Conservation (phyloP, 1,284 basidiomycete genomes). For the Leccinum pallidistipes region DNA sequence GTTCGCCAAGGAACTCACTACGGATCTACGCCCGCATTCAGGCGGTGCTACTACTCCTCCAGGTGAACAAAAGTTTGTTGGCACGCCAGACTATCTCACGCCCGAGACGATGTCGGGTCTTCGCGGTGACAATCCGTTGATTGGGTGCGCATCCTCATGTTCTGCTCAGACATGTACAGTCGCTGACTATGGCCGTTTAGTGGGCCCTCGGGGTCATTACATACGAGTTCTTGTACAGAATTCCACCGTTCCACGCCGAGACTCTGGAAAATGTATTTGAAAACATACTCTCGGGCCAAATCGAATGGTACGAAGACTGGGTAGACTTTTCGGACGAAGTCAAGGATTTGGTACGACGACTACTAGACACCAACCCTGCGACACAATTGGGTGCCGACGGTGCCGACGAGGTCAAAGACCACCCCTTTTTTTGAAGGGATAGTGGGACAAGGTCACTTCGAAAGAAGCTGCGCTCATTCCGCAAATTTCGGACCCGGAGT, state of each 20-base stretch:
- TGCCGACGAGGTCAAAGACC: constrained; percentile 90
- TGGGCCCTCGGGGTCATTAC: constrained; percentile 99
- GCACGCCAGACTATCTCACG: constrained; percentile 95
- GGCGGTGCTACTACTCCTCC: constrained; percentile 70
- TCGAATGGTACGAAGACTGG: constrained; percentile 96
- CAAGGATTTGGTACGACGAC: constrained; percentile 86
- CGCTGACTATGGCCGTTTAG: constrained; percentile 38
- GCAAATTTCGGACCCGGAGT: constrained; percentile 93
- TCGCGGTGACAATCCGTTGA: constrained; percentile 96
- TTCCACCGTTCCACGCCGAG: constrained; percentile 97
- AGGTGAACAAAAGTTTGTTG: constrained; percentile 91
- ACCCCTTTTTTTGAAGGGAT: constrained; percentile 89
- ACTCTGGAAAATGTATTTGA: constrained; percentile 98
- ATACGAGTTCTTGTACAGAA: constrained; percentile 97
- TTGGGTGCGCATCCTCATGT: constrained; percentile 66
- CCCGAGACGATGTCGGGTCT: constrained; percentile 97
- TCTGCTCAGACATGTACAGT: constrained; percentile 6
- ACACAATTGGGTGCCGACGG: constrained; percentile 86
- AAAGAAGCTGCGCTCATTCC: constrained; percentile 95
- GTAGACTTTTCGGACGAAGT: constrained; percentile 87
- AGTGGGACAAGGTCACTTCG: constrained; percentile 87
- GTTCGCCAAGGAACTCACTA: constrained; percentile 79
- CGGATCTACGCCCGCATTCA: constrained; percentile 69
- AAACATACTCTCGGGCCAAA: constrained; percentile 94
- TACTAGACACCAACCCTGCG: constrained; percentile 83